phyloP scores from a whole-genome alignment of 179 eudicot genomes.

The Heliamphora pulchella region DNA sequence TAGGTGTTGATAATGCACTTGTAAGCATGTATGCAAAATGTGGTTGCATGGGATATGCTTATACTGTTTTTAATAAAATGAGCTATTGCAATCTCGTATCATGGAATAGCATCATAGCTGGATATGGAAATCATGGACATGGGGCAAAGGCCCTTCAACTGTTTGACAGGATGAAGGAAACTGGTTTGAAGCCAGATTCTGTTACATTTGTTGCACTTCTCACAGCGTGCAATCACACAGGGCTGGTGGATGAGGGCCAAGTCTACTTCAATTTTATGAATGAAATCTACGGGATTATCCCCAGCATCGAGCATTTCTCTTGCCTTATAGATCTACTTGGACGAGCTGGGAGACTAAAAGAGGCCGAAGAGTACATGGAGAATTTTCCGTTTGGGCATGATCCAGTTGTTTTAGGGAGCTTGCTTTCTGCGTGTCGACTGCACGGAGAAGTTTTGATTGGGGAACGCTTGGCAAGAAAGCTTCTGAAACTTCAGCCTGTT shows the following conservation, averaged over 20 bases:
- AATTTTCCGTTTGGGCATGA: slow-evolving; percentile 31
- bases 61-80: slow-evolving; percentile 33
- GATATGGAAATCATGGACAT: slow-evolving; percentile 50
- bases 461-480: slow-evolving; percentile 32
- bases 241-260: slow-evolving; percentile 47
- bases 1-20: slow-evolving; percentile 44
- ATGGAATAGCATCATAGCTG: slow-evolving; percentile 57
- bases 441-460: slow-evolving; percentile 41
- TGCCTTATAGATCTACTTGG: slow-evolving; percentile 55
- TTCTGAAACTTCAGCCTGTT: slow-evolving; percentile 30
- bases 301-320: slow-evolving; percentile 45
- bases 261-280: slow-evolving; percentile 36
- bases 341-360: slow-evolving; percentile 44
- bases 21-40: slow-evolving; percentile 64
- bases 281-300: slow-evolving; percentile 29
- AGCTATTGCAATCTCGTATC: slow-evolving; percentile 34
- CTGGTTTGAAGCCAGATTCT: slow-evolving; percentile 42
- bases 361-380: slow-evolving; percentile 35
- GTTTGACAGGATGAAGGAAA: slow-evolving; percentile 38
- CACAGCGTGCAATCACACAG: slow-evolving; percentile 58
- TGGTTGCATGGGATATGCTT: slow-evolving; percentile 41
- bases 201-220: slow-evolving; percentile 48
- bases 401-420: slow-evolving; percentile 42
- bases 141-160: slow-evolving; percentile 33
- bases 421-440: slow-evolving; percentile 52